A percentile compares a stretch with the other conserved stretches of the same genome.
Conservation (phyloP, 768 basidiomycete species). For the Mycena albidolilacea region DNA sequence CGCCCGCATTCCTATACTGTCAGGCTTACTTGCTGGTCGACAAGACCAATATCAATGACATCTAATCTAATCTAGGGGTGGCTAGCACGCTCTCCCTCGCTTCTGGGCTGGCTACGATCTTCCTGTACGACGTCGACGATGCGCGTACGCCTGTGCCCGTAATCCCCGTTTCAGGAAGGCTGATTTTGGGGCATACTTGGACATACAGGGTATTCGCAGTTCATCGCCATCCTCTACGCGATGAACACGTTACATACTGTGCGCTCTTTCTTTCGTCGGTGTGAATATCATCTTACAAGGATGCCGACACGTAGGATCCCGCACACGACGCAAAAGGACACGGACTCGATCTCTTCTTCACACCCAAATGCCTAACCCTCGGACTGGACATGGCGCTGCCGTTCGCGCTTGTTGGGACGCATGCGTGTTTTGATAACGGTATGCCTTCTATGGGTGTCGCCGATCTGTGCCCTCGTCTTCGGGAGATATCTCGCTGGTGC, state of each 20-base stretch:
- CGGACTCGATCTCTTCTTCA: conserved; percentile 32
- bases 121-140: conserved; percentile 37
- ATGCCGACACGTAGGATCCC: conserved; percentile 18
- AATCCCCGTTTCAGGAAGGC: background rate
- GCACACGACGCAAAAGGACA: conserved; percentile 23
- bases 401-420: conserved; percentile 30
- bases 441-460: no score
- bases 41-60: no score
- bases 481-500: no score
- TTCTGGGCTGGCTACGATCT: conserved; percentile 28
- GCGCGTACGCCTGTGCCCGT: conserved; percentile 16
- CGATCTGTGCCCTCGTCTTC: no score
- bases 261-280: background rate
- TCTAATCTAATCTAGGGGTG: conserved; percentile 10
- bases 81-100: conserved; percentile 25
- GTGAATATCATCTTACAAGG: background rate
- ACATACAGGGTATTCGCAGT: conserved; percentile 31
- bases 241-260: conserved; percentile 31
- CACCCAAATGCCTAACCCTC: conserved; percentile 26
- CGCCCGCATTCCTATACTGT: no score
- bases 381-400: conserved; percentile 34
- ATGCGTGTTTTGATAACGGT: conserved; percentile 12
- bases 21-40: no score
- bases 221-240: conserved; percentile 35
- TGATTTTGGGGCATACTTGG: background rate